A percentile compares a stretch with the other conserved stretches of the same genome.
Evolutionary conservation across 108 stramenopile genomes (phyloP).

Genomic region (Fragilaria radians): DNA sequence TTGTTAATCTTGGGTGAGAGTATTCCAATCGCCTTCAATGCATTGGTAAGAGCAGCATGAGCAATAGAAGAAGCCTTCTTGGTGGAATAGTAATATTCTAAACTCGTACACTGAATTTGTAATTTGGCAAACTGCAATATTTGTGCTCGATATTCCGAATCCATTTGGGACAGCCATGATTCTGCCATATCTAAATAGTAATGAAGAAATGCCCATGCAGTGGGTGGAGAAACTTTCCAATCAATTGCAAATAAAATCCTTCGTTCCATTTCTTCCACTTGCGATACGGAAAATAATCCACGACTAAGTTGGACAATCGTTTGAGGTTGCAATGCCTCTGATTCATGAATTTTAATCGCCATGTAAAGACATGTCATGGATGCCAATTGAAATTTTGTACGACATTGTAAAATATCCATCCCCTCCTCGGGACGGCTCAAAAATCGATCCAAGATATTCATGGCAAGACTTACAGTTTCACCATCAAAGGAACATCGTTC

Average conservation of each 20-base stretch:
- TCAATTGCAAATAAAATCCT: slow-evolving; percentile 55
- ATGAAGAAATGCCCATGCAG: slow-evolving; percentile 37
- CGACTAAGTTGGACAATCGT: slow-evolving; percentile 57
- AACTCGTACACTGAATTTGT: slow-evolving; percentile 1
- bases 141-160: background rate
- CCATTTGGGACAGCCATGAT: slow-evolving; percentile 6
- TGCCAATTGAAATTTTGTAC: slow-evolving; percentile 61
- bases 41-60: slow-evolving; percentile 7
- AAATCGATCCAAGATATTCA: slow-evolving; percentile 54
- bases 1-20: too few relatives aligned
- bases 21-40: background rate
- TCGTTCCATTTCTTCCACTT: slow-evolving; percentile 59
- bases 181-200: slow-evolving; percentile 28
- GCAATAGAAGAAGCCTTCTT: slow-evolving; percentile 8
- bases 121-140: slow-evolving; percentile 2
- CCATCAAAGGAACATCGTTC: slow-evolving; percentile 49
- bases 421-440: slow-evolving; percentile 16
- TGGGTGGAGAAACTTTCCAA: slow-evolving; percentile 67
- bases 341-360: slow-evolving; percentile 74
- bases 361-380: slow-evolving; percentile 72
- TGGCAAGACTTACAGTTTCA: slow-evolving; percentile 47
- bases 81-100: slow-evolving; percentile 2
- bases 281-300: slow-evolving; percentile 57
- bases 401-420: slow-evolving; percentile 23
- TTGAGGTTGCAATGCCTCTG: slow-evolving; percentile 64